Evolutionary conservation across 2,329 filamentous ascomycete genomes (phyloP).

Genomic region (Aspergillus sp.): DNA sequence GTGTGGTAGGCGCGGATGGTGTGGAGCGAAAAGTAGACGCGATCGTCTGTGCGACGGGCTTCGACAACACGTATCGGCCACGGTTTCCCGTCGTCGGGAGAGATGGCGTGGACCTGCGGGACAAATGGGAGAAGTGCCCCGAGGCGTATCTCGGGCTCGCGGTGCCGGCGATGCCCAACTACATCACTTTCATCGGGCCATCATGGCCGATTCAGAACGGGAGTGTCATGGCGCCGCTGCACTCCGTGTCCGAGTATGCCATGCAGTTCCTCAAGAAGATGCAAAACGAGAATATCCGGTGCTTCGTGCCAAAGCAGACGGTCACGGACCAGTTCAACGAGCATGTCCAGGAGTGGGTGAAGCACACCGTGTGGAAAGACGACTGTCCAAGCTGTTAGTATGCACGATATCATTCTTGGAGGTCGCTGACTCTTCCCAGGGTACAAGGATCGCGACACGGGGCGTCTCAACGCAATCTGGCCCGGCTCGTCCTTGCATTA

Average conservation of each 20-base stretch:
- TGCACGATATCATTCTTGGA: too few species aligned
- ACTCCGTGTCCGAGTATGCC: constrained; percentile 38
- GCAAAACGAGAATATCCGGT: constrained; percentile 17
- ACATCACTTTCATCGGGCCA: constrained; percentile 24
- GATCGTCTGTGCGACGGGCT: constrained; percentile 12
- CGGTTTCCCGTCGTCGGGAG: constrained; percentile 36
- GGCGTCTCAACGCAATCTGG: constrained; percentile 12
- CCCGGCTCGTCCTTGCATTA: constrained; percentile 17
- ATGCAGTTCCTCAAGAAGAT: constrained; percentile 29
- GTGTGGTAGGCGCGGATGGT: constrained; percentile 9
- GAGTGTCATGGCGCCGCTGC: constrained; percentile 23
- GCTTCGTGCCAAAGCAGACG: constrained; percentile 27
- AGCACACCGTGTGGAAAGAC: constrained; percentile 27
- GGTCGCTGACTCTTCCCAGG: too few species aligned
- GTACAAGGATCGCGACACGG: constrained; percentile 25
- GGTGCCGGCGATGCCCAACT: constrained; percentile 41
- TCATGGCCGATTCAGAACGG: constrained; percentile 36
- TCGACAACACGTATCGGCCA: constrained; percentile 29
- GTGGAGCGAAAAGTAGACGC: constrained; percentile 9
- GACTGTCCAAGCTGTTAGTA: constrained; percentile 26
- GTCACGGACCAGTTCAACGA: constrained; percentile 26
- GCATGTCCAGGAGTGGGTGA: constrained; percentile 22
- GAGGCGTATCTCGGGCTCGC: constrained; percentile 39
- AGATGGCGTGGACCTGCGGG: constrained; percentile 32
- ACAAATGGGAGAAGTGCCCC: constrained; percentile 35